Base-by-base conservation (phyloP, 805 yeast species). In the Yarrowia yakushimensis region DNA sequence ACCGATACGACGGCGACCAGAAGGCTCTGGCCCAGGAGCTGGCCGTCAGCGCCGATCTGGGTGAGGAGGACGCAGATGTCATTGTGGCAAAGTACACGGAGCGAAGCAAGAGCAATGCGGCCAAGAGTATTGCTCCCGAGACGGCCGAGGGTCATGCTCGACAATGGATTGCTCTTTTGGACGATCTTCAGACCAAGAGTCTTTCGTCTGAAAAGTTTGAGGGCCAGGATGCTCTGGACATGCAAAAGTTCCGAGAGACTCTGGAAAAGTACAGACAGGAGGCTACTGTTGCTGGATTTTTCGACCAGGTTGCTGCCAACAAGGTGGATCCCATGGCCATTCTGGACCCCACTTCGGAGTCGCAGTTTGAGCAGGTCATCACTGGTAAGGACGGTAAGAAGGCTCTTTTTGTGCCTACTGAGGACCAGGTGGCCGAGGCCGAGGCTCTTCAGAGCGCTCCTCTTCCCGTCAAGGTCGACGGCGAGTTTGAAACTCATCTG, bases 401-500 rank as follows among this genome's bases (percentile, higher is more conserved):
- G 48, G 48, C 61, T 13, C 37, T 41, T 4, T 55, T 39, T 31
- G 48, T 55, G 17, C 92, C 96, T 37, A 77, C 87, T 3, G 80
- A 76, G 34, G 85, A 82, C 67, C 97, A 92, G 73, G 61, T 82
- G 23, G 80, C 77, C 5, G 84, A 90, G 72, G 78, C 78, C 45
- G 83, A 80, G 63, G 73, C 71, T 12, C 75, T 86, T 57, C 76
- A 79, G 64, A 77, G 73, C 41, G 76, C 77, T 65, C 81, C 83
- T 12, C 76, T 90, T 30, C 96, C 97, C 27, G 70, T 77, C 27
- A 78, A 79, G 66, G 75, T 77, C 46, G 94, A 90, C 68, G 48
- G 48, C 37, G 87, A 88, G n/a, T 82, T 85, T 20, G 78, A 92
- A 54, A 85, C 85, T 55, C 86, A 88, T 68, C 83, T 94, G 70